phyloP scores from a whole-genome alignment of 2,329 filamentous ascomycete species.

The Nothophoma quercina region DNA sequence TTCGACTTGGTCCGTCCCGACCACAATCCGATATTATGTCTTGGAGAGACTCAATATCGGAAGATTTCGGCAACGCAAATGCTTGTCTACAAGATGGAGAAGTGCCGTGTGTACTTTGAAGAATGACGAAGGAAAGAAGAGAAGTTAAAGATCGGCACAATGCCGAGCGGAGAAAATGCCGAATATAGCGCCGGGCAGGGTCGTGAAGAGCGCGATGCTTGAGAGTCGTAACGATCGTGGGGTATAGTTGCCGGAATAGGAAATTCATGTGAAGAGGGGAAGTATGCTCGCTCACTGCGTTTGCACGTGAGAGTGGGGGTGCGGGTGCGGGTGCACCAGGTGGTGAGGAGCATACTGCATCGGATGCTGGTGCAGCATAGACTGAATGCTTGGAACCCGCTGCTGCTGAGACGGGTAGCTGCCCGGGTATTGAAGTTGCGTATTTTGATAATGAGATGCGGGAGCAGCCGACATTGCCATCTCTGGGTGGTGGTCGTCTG shows the following conservation, averaged over 20 bases:
- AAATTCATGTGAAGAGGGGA: neutral
- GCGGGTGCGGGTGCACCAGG: conserved; percentile 23
- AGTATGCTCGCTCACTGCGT: conserved; percentile 6
- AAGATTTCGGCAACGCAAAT: neutral
- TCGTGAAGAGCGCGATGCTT: conserved; percentile 6
- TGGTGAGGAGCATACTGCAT: conserved; percentile 32
- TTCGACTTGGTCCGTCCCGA: neutral
- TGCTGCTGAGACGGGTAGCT: conserved; percentile 35
- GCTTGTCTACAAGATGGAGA: neutral
- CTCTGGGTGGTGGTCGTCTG: conserved; percentile 43
- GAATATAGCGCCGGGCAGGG: conserved; percentile 8
- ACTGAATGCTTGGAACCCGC: conserved; percentile 51
- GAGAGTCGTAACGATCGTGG: conserved; percentile 16
- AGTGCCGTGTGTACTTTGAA: neutral
- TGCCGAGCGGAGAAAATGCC: conserved; percentile 14
- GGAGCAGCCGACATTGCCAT: conserved; percentile 34
- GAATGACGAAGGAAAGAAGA: conserved; percentile 11
- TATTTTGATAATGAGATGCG: conserved; percentile 24
- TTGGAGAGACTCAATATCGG: neutral
- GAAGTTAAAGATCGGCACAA: conserved; percentile 21
- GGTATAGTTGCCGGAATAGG: neutral
- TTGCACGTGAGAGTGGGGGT: conserved; percentile 14
- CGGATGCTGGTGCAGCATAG: conserved; percentile 43
- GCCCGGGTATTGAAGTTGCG: conserved; percentile 24
- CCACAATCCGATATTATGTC: neutral